A percentile compares a stretch with the other conserved stretches of the same genome.
These are phyloP conservation scores for Kwoniella shivajii DNA, from an alignment of 1,284 basidiomycete species.

Conservation along the genomic window DNA sequence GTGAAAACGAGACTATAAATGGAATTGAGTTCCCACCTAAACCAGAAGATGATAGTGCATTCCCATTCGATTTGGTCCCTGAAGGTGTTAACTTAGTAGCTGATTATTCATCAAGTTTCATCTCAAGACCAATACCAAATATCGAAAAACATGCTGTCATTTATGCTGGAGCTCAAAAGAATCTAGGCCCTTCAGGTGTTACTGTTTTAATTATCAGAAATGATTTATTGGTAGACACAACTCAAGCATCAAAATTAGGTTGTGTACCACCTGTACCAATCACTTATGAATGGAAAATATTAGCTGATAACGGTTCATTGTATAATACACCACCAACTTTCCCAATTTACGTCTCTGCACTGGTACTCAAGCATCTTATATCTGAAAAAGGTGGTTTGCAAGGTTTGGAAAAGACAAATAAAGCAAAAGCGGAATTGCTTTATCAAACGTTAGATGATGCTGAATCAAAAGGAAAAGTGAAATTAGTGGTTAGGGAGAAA, in stretches of 20 bases:
- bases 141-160: conserved; percentile 88
- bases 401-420: conserved; percentile 69
- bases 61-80: conserved; percentile 78
- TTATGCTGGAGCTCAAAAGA: conserved; percentile 99
- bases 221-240: conserved; percentile 85
- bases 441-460: conserved; percentile 73
- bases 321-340: conserved; percentile 96
- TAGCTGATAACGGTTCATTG: conserved; percentile 76
- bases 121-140: conserved; percentile 89
- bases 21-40: conserved; percentile 84
- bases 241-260: conserved; percentile 73
- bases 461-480: conserved; percentile 68
- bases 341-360: conserved; percentile 85
- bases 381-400: conserved; percentile 68
- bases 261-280: conserved; percentile 61
- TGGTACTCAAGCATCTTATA: conserved; percentile 76
- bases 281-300: conserved; percentile 82
- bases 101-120: conserved; percentile 96
- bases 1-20: conserved; percentile 99
- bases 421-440: conserved; percentile 70
- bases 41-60: conserved; percentile 64
- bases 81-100: conserved; percentile 78
- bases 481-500: conserved; percentile 65
- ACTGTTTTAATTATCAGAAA: conserved; percentile 91
- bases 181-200: conserved; percentile 91